phyloP scores from a whole-genome alignment of 1,284 basidiomycete genomes.

The Ganoderma multipileum region DNA sequence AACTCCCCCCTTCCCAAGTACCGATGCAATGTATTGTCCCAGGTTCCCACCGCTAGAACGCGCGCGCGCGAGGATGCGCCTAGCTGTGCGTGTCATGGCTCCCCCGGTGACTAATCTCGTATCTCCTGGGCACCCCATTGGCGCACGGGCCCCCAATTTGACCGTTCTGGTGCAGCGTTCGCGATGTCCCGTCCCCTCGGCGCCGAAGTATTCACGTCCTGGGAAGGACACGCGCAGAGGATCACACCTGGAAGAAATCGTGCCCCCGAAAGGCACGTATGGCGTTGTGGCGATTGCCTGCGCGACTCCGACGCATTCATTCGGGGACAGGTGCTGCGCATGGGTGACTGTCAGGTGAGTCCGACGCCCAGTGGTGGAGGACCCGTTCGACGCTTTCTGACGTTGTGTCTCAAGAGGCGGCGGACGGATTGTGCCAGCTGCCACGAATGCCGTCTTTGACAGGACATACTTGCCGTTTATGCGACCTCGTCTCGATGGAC shows the following conservation, averaged over 20 bases:
- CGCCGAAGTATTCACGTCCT: background rate
- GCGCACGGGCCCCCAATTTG: background rate
- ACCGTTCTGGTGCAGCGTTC: background rate
- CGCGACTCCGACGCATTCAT: background rate
- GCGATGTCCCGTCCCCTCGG: background rate
- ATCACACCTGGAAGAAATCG: background rate
- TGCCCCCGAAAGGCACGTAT: background rate
- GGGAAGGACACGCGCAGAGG: background rate
- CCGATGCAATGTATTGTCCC: background rate
- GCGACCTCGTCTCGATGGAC: background rate
- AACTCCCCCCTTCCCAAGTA: background rate
- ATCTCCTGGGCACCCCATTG: background rate
- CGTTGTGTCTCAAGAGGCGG: background rate
- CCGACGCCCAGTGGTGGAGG: background rate
- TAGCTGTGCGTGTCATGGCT: background rate
- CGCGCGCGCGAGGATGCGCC: background rate
- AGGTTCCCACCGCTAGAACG: constrained; percentile 2
- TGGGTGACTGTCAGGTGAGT: background rate
- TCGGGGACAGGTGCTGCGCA: background rate
- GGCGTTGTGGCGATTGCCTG: background rate
- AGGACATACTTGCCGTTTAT: background rate
- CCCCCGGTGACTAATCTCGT: background rate
- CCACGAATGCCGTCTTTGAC: background rate
- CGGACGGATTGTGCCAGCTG: background rate
- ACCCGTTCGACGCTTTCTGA: background rate